phyloP scores from a whole-genome alignment of 2,329 filamentous ascomycete species.

The Xenoacremonium recifei region DNA sequence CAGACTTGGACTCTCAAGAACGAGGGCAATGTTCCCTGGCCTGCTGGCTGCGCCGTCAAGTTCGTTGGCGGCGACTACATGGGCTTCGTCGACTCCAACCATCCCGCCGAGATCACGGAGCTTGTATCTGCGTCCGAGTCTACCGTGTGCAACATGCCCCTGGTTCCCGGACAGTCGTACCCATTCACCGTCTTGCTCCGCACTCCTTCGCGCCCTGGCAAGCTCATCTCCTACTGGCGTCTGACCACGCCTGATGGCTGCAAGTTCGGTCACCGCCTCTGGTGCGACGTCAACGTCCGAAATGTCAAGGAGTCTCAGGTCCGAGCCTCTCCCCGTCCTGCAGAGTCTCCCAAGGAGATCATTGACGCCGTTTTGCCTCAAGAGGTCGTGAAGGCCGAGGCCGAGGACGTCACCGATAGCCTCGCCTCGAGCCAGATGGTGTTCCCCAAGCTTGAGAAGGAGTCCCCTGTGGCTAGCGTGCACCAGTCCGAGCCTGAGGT shows the following conservation, averaged over 20 bases:
- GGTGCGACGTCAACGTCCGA: conserved; percentile 84
- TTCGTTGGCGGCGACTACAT: conserved; percentile 96
- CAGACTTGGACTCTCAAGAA: conserved; percentile 94
- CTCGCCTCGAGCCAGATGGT: conserved; percentile 67
- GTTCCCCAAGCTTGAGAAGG: conserved; percentile 94
- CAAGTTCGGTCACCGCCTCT: conserved; percentile 89
- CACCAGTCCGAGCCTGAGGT: conserved; percentile 53
- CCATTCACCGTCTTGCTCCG: conserved; percentile 84
- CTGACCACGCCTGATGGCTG: conserved; percentile 76
- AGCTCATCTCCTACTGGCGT: conserved; percentile 94
- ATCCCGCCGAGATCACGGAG: conserved; percentile 74
- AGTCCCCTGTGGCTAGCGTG: conserved; percentile 80
- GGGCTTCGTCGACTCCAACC: conserved; percentile 81
- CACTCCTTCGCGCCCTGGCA: conserved; percentile 73
- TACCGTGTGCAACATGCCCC: conserved; percentile 66
- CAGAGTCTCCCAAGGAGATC: conserved; percentile 10
- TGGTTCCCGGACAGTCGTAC: conserved; percentile 72
- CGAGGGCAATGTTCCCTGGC: conserved; percentile 76
- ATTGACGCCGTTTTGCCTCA: conserved; percentile 18
- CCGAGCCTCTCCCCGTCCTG: neutral
- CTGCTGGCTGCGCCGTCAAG: conserved; percentile 83
- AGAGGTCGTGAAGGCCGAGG: conserved; percentile 25
- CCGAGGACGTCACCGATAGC: conserved; percentile 27
- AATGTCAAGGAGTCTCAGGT: conserved; percentile 27
- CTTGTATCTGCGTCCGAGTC: conserved; percentile 80